Evolutionary conservation across 1,284 basidiomycete species (phyloP).

Genomic region (Athelia sp.): DNA sequence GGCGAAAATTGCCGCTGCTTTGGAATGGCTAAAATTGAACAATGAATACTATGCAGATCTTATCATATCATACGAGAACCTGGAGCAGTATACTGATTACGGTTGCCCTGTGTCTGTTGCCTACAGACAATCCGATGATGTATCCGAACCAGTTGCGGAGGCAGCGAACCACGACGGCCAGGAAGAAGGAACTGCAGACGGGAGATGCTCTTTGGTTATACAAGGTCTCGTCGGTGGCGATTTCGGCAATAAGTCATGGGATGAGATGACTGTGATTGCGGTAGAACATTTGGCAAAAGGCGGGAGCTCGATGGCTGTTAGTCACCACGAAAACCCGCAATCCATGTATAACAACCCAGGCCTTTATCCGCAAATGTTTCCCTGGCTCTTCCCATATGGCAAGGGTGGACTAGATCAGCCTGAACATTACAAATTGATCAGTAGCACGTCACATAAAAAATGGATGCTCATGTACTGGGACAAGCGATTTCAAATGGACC

Average conservation of each 20-base stretch:
- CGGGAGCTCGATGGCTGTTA: constrained; percentile 14
- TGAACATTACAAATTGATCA: background rate
- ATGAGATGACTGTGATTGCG: constrained; percentile 9
- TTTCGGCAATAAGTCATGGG: constrained; percentile 3
- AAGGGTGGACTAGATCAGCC: constrained; percentile 16
- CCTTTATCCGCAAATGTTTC: constrained; percentile 23
- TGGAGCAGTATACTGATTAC: constrained; percentile 15
- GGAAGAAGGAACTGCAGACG: constrained; percentile 12
- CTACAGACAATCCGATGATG: too few species aligned
- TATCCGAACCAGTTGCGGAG: too few species aligned
- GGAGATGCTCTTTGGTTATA: constrained; percentile 14
- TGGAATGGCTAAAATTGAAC: constrained; percentile 27
- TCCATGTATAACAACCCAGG: constrained; percentile 19
- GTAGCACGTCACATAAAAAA: constrained; percentile 14
- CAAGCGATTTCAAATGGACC: constrained; percentile 31
- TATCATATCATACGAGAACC: constrained; percentile 17
- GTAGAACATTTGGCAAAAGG: constrained; percentile 14
- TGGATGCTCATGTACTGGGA: constrained; percentile 31
- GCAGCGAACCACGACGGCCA: background rate
- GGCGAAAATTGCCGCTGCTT: constrained; percentile 13
- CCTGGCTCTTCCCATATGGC: constrained; percentile 24
- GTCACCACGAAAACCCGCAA: constrained; percentile 8
- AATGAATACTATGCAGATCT: constrained; percentile 21
- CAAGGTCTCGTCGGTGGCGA: constrained; percentile 13
- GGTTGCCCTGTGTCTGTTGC: constrained; percentile 16